Percentiles rank a stretch among this genome's conserved stretches.
Evolutionary conservation across 768 basidiomycete species (phyloP).

Genomic region (Multifurca ochricompacta): DNA sequence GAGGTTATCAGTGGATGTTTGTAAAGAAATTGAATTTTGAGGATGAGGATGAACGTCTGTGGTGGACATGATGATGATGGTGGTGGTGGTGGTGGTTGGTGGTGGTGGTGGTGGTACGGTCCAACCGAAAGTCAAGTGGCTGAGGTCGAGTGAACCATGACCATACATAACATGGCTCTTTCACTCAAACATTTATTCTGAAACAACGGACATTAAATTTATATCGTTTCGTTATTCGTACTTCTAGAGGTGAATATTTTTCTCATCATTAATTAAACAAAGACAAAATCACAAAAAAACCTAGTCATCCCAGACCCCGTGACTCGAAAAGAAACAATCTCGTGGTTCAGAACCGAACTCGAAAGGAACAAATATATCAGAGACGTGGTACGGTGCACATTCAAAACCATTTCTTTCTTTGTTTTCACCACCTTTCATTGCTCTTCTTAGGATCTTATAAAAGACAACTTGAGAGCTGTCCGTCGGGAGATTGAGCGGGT

Average conservation of each 20-base stretch:
- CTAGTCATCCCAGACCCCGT: conserved; percentile 55
- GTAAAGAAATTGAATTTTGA: background rate
- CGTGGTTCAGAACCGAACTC: conserved; percentile 68
- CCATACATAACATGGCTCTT: conserved; percentile 22
- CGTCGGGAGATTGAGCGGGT: conserved; percentile 56
- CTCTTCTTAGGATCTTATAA: conserved; percentile 43
- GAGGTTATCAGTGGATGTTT: conserved; percentile 1
- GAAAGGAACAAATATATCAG: conserved; percentile 51
- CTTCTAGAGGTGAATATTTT: conserved; percentile 49
- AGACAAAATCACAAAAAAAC: too few species aligned
- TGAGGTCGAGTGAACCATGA: conserved; percentile 17
- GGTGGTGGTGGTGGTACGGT: too few species aligned
- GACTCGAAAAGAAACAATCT: conserved; percentile 56
- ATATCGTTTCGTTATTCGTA: conserved; percentile 62
- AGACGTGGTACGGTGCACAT: conserved; percentile 44
- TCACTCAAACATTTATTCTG: conserved; percentile 74
- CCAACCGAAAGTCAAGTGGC: too few species aligned
- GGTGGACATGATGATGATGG: conserved; percentile 9
- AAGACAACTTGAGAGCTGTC: conserved; percentile 48
- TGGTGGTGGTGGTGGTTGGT: background rate
- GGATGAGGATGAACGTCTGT: too few species aligned
- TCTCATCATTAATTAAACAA: too few species aligned
- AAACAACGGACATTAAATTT: conserved; percentile 50
- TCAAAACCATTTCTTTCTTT: background rate
- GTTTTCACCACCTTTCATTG: background rate